These are phyloP conservation scores for Vigna hirtella DNA, from an alignment of 306 rosid genomes.

Conservation along the genomic window DNA sequence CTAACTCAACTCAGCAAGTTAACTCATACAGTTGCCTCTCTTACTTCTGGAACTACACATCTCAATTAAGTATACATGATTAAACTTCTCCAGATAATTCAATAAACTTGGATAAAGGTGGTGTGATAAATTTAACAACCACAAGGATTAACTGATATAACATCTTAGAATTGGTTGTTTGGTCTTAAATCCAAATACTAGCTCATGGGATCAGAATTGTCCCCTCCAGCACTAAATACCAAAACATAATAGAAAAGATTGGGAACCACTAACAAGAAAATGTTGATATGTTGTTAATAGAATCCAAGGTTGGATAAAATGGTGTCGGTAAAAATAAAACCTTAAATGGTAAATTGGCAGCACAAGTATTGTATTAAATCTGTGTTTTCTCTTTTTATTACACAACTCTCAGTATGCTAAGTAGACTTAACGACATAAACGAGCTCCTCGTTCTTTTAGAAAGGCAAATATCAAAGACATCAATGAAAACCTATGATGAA, in stretches of 20 bases:
- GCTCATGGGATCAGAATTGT: not conserved
- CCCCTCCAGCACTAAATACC: too few species aligned
- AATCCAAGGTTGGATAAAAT: slow-evolving; percentile 2
- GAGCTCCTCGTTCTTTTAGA: not conserved
- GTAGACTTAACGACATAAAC: slow-evolving; percentile 2
- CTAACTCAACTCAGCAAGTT: not conserved
- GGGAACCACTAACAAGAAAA: not conserved
- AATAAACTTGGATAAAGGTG: not conserved
- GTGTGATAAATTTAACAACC: not conserved
- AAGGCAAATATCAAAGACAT: slow-evolving; percentile 32
- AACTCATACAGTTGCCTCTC: not conserved
- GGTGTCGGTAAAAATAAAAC: slow-evolving; percentile 7
- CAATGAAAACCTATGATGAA: slow-evolving; percentile 28
- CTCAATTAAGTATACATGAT: too few species aligned
- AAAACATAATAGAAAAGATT: too few species aligned
- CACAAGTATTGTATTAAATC: slow-evolving; percentile 33
- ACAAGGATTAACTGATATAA: not conserved
- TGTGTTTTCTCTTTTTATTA: not conserved
- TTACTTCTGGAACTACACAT: too few species aligned
- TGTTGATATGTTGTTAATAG: not conserved
- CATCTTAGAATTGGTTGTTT: not conserved
- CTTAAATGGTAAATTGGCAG: slow-evolving; percentile 29
- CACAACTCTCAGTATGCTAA: slow-evolving; percentile 15
- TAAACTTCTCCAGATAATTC: not conserved
- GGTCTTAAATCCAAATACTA: not conserved